Conservation (phyloP, 2,329 filamentous ascomycete genomes). For the Fusarium concolor region DNA sequence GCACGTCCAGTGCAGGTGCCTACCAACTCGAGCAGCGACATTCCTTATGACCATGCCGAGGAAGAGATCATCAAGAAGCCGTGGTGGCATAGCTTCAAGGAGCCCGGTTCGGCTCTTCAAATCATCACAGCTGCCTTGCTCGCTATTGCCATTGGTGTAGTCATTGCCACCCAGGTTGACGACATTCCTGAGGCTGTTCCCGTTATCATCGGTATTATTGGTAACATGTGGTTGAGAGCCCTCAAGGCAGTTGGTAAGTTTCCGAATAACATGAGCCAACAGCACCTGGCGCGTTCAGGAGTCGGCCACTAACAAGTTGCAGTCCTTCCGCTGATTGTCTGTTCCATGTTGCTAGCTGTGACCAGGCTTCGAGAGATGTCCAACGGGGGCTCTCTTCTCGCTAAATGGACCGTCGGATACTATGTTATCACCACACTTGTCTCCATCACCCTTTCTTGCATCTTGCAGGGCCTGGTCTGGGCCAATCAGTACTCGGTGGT, state of each 20-base stretch:
- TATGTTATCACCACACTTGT: constrained; percentile 63
- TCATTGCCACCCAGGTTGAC: constrained; percentile 56
- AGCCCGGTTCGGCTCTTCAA: constrained; percentile 60
- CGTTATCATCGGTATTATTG: constrained; percentile 60
- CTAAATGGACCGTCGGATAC: constrained; percentile 62
- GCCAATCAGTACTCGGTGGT: constrained; percentile 57
- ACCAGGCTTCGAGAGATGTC: constrained; percentile 61
- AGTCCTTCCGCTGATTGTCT: constrained; percentile 65
- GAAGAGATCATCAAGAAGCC: constrained; percentile 45
- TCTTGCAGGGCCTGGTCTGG: constrained; percentile 62
- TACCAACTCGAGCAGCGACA: constrained; percentile 31
- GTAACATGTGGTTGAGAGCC: constrained; percentile 61
- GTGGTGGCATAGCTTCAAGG: constrained; percentile 54
- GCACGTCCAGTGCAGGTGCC: constrained; percentile 34
- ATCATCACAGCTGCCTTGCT: constrained; percentile 61
- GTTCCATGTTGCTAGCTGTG: constrained; percentile 63
- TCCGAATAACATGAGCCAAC: not conserved
- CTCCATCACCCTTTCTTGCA: constrained; percentile 60
- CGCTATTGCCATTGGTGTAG: constrained; percentile 63
- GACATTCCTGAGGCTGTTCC: constrained; percentile 57
- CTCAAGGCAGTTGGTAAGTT: constrained; percentile 60
- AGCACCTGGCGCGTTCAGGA: not conserved
- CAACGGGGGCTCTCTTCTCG: constrained; percentile 56
- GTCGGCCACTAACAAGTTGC: not conserved
- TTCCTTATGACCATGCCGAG: constrained; percentile 20